Percentiles rank a stretch among this genome's conserved stretches.
phyloP scores from a whole-genome alignment of 2,329 filamentous ascomycete species.

The Neonectria sp. region DNA sequence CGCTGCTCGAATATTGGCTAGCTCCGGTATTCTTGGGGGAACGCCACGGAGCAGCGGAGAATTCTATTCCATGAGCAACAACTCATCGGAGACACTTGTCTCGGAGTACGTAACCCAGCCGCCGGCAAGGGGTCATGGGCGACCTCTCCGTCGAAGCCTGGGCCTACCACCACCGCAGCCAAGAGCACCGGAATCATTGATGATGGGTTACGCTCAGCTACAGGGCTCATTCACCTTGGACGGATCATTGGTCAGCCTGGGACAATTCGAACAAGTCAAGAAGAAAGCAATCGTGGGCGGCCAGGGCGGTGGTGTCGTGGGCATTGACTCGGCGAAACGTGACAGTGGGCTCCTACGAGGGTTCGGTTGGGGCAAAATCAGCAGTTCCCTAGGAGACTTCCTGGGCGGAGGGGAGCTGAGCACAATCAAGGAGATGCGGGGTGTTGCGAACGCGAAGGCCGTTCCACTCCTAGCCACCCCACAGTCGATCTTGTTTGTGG shows the following conservation, averaged over 20 bases:
- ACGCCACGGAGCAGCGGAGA: slow-evolving; percentile 94
- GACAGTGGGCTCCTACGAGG: slow-evolving; percentile 86
- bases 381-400: slow-evolving; percentile 89
- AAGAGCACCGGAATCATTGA: slow-evolving; percentile 81
- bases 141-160: slow-evolving; percentile 64
- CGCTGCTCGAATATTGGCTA: slow-evolving; percentile 80
- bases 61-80: slow-evolving; percentile 95
- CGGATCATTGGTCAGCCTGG: slow-evolving; percentile 89
- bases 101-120: slow-evolving; percentile 85
- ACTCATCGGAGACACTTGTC: slow-evolving; percentile 92
- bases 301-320: slow-evolving; percentile 89
- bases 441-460: slow-evolving; percentile 85
- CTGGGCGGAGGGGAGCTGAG: slow-evolving; percentile 91
- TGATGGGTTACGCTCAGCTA: slow-evolving; percentile 98
- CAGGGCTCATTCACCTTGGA: slow-evolving; percentile 94
- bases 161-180: slow-evolving; percentile 60
- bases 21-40: slow-evolving; percentile 78
- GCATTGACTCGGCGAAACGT: slow-evolving; percentile 80
- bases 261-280: slow-evolving; percentile 95
- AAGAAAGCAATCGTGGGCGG: slow-evolving; percentile 91
- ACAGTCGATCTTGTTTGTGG: slow-evolving; percentile 96
- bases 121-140: slow-evolving; percentile 50
- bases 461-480: slow-evolving; percentile 95
- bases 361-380: slow-evolving; percentile 90
- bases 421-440: slow-evolving; percentile 96